Base-by-base conservation (phyloP, 2,329 filamentous ascomycete genomes). In the Colletotrichum sp. region DNA sequence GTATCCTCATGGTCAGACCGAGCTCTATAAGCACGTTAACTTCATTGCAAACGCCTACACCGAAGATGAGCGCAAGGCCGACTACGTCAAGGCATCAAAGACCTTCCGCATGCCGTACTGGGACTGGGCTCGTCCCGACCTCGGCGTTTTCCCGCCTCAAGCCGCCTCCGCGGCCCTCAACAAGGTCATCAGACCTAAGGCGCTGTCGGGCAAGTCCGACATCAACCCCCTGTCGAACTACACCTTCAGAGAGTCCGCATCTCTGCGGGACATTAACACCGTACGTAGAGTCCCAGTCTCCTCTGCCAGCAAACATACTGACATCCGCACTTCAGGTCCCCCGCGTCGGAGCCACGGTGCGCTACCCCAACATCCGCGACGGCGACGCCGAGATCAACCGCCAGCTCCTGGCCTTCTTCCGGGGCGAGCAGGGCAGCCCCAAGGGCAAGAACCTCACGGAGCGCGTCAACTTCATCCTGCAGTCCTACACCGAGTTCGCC, bases 81-180 rank as follows among this genome's bases (percentile, higher is more conserved):
- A 78, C 30, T 85, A 84, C 64, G 62, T 78, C 4, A 64, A 72
- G 2, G 82, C 82, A 0, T 82, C 81, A 29, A 76, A 80, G 65
- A 68, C 71, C 25, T 83, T 84, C 77, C 79, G 83, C 2, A 75
- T 83, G 8, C 83, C 83, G 0, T 85, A 83, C 71, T 85, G 82
- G 77, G 84, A 86, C 77, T 85, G 83, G 83, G 73, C 73, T 16
- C 73, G 73, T 27, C 73, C 73, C 25, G 72, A 75, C 34, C 71
- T 77, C 39, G 71, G 71, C 11, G 71, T 77, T 7, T 77, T 77
- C 32, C 66, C 84, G 79, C 3, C 78, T 75, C 12, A 79, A 74
- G 32, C 79, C 59, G 30, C 78, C 68, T 62, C 77, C 65, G 59
- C 79, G 5, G 71, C 71, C 13, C 52, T 19, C 13, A 68, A 75